A percentile compares a stretch with the other conserved stretches of the same genome.
Conservation (phyloP, 371 early-diverging fungal species). For the Mucor saturninus region DNA sequence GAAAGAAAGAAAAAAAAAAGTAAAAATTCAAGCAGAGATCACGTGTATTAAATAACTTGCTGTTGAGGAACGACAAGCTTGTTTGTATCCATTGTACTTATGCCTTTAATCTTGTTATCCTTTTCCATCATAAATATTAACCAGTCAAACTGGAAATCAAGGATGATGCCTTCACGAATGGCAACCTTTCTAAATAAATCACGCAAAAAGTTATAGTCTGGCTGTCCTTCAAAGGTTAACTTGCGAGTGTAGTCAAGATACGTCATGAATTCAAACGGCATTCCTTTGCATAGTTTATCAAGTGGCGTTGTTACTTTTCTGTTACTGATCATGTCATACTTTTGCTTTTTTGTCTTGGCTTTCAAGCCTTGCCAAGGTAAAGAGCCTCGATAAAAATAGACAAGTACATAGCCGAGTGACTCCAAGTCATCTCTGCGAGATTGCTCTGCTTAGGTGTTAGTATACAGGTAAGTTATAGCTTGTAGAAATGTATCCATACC, state of each 20-base stretch:
- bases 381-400: conserved; percentile 97
- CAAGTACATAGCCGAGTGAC: conserved; percentile 95
- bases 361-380: conserved; percentile 99
- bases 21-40: not conserved
- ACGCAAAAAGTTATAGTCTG: conserved; percentile 94
- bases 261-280: conserved; percentile 91
- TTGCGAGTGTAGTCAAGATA: conserved; percentile 94
- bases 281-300: conserved; percentile 90
- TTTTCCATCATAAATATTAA: conserved; percentile 12
- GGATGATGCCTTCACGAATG: conserved; percentile 85
- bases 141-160: conserved; percentile 97
- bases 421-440: conserved; percentile 99
- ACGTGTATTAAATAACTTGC: conserved; percentile 9
- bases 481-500: conserved; percentile 46
- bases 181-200: conserved; percentile 91
- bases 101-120: conserved; percentile 2
- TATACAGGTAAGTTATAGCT: not conserved
- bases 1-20: conserved; percentile 4
- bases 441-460: conserved; percentile 71
- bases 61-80: not conserved
- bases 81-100: conserved; percentile 9
- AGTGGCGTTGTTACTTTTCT: conserved; percentile 96
- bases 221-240: conserved; percentile 96
- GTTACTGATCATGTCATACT: conserved; percentile 98
- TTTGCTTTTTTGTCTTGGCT: conserved; percentile 96